phyloP scores from a whole-genome alignment of 78 protist species.

The slime mould (Dictyostelium discoideum) region dicty_2.7 NC_007088.5:2347501-2348000 shows the following conservation, averaged over 20 bases:
- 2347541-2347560: background rate
- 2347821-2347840: background rate
- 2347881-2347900: background rate
- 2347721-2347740: background rate
- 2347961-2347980: background rate
- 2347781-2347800: background rate
- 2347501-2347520: background rate
- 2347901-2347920: constrained; percentile 3
- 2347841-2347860: background rate
- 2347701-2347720: background rate
- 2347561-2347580: background rate
- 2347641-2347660: background rate
- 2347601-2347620: background rate
- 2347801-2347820: background rate
- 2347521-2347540: background rate
- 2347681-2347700: background rate
- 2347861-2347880: background rate
- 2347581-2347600: background rate
- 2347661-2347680: background rate
- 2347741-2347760: background rate
- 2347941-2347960: background rate
- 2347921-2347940: constrained; percentile 2
- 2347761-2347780: constrained; percentile 2
- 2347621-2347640: background rate
- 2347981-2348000: background rate